Evolutionary conservation across 192 early-diverging fungal species (phyloP).

Genomic region (Coemansia interrupta): DNA sequence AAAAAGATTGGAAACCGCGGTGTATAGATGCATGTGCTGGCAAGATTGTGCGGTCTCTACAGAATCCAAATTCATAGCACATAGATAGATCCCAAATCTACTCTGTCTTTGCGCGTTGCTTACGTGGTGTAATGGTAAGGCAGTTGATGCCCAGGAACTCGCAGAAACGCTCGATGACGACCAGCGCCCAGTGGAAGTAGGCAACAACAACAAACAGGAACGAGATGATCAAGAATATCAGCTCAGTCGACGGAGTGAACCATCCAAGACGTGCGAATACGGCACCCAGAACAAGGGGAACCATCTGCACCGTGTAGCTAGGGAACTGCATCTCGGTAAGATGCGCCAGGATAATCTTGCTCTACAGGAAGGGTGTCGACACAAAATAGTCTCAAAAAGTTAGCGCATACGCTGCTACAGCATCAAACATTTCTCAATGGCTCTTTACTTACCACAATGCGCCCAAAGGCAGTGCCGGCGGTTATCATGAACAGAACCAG

Average conservation of each 20-base stretch:
- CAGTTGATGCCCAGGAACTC: conserved; percentile 81
- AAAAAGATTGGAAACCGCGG: too few relatives aligned
- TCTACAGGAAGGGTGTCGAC: conserved; percentile 27
- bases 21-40: too few relatives aligned
- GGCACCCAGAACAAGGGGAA: conserved; percentile 72
- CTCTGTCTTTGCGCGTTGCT: conserved; percentile 48
- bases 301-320: conserved; percentile 72
- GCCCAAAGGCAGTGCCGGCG: conserved; percentile 78
- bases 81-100: conserved; percentile 4
- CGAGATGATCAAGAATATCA: conserved; percentile 65
- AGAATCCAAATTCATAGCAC: too few relatives aligned
- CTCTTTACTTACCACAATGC: conserved; percentile 61
- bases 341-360: conserved; percentile 87
- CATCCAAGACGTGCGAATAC: conserved; percentile 65
- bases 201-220: conserved; percentile 69
- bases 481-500: conserved; percentile 71
- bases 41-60: too few relatives aligned
- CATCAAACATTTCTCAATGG: background rate
- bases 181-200: conserved; percentile 80
- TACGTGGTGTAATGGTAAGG: conserved; percentile 66
- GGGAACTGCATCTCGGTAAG: conserved; percentile 81
- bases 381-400: background rate
- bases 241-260: conserved; percentile 66
- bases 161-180: conserved; percentile 88
- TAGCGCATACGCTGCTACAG: background rate